A percentile compares a stretch with the other conserved stretches of the same genome.
These are phyloP conservation scores for Xylaria sp. DNA, from an alignment of 2,329 filamentous ascomycete genomes.

Conservation along the genomic window DNA sequence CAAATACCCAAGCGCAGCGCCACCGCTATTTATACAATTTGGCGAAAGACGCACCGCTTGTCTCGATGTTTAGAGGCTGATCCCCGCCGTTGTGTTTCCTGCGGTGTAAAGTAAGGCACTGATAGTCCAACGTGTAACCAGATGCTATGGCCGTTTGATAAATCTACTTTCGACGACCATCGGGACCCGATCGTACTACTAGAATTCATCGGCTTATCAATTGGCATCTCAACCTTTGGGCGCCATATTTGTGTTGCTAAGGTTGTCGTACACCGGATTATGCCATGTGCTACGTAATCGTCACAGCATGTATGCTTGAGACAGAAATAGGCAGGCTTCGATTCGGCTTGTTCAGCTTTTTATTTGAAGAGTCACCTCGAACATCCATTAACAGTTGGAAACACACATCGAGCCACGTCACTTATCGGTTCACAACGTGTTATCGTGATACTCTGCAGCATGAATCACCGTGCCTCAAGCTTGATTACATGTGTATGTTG, in stretches of 20 bases:
- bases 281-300: too few species aligned
- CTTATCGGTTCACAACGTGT: neutral
- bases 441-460: neutral
- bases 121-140: slow-evolving; percentile 26
- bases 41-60: neutral
- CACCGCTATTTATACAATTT: neutral
- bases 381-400: neutral
- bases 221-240: neutral
- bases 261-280: too few species aligned
- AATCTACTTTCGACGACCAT: neutral
- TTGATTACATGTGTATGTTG: neutral
- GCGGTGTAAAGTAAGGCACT: slow-evolving; percentile 2
- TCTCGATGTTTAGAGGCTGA: neutral
- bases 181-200: neutral
- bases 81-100: slow-evolving; percentile 3
- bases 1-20: neutral
- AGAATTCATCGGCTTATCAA: neutral
- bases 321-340: neutral
- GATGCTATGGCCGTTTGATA: neutral
- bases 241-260: neutral
- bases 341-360: neutral
- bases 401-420: neutral
- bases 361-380: too few species aligned
- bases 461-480: neutral
- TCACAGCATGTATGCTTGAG: too few species aligned